A percentile compares a stretch with the other conserved stretches of the same genome.
Conservation (phyloP, 768 basidiomycete genomes). For the Rhizopogon salebrosus region DNA sequence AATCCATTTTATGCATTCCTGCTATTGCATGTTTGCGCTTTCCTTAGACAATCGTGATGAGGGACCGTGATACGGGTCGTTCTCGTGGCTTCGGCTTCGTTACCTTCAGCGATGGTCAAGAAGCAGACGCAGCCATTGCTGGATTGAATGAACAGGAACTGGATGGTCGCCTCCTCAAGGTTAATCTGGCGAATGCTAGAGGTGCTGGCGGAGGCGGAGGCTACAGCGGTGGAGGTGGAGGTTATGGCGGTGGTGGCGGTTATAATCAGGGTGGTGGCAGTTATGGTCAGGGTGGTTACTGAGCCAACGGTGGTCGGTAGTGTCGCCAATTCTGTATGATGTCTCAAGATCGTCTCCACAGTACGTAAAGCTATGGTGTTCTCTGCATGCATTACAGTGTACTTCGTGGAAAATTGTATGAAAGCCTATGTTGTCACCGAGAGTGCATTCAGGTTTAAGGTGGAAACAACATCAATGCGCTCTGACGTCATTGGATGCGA, state of each 20-base stretch:
- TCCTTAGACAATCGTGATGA: conserved; percentile 30
- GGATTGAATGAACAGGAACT: conserved; percentile 46
- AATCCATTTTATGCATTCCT: conserved; percentile 22
- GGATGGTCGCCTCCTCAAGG: conserved; percentile 50
- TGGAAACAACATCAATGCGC: too few species aligned
- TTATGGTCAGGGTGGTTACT: conserved; percentile 1
- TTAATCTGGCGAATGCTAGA: conserved; percentile 35
- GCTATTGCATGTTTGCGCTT: conserved; percentile 4
- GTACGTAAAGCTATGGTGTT: background rate
- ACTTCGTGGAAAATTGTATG: background rate
- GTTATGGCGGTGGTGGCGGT: conserved; percentile 10
- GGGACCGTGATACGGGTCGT: conserved; percentile 53
- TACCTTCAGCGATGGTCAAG: conserved; percentile 22
- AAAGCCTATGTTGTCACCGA: background rate
- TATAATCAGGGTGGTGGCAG: conserved; percentile 9
- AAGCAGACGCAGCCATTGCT: conserved; percentile 43
- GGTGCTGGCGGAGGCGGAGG: conserved; percentile 17
- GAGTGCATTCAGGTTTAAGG: too few species aligned
- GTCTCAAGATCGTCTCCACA: background rate
- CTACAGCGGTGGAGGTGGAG: conserved; percentile 11
- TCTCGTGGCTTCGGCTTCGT: conserved; percentile 58
- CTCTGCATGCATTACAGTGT: conserved; percentile 1
- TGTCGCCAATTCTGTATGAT: conserved; percentile 1
- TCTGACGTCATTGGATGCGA: too few species aligned
- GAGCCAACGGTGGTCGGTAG: background rate